Base-by-base conservation (phyloP, 208 protist species). In the Wallacemonas sp. region DNA sequence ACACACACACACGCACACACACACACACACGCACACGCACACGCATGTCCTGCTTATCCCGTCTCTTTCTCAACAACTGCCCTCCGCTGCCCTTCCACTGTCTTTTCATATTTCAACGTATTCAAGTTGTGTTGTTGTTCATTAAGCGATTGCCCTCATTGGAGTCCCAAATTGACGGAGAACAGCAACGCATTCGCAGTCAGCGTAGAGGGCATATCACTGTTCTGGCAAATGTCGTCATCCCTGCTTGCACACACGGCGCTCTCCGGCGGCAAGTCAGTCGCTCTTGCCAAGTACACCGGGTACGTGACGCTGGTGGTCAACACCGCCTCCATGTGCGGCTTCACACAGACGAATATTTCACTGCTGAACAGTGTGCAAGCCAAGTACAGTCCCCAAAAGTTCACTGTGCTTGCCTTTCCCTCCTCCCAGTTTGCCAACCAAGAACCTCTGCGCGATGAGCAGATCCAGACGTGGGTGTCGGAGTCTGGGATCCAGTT, bases 311-410 rank as follows among this genome's bases (percentile, higher is more conserved):
- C 74, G 23, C 61, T 92, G 11, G 54, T 92, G 8, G 81, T 89
- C 23, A 92, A 92, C 59, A 78, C 80, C 4, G 86, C 86, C 1
- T 92, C 86, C 2, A 73, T 73, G 29, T 92, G 86, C 62, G 74
- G 65, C 48, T 84, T 92, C 44, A 80, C 79, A 1, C 1, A 57
- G 3, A 16, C 61, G 10, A 92, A 88, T 65, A 38, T 92, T 22
- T 57, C 68, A 1, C 55, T 77, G 29, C 76, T 92, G n/a, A 84
- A 80, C 49, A 46, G 64, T 0, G 59, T 89, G 3, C 82, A 89
- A 44, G 29, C 63, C 11, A 59, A 22, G 18, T 92, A 80, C 22
- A 65, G 22, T 3, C 25, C 44, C 14, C 50, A 57, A 0, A 70
- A 59, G 12, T 79, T 89, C 28, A 87, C 74, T 18, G 70, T 92